A percentile compares a stretch with the other conserved stretches of the same genome.
Conservation (phyloP, 192 early-diverging fungal genomes). For the Oehlia diaphana region DNA sequence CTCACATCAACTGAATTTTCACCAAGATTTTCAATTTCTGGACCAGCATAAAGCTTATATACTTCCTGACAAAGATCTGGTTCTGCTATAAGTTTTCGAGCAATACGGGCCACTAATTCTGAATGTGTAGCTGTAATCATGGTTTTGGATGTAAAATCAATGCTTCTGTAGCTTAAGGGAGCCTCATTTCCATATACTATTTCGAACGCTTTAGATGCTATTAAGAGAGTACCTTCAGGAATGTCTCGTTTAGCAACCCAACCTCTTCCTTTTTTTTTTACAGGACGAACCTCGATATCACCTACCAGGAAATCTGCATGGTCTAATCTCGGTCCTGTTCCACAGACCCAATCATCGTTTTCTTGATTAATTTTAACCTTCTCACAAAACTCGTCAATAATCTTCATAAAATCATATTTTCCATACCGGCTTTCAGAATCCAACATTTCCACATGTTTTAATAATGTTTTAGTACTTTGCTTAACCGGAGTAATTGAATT, state of each 20-base stretch:
- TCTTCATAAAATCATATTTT: neutral
- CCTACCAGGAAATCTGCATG: constrained; percentile 3
- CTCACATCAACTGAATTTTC: neutral
- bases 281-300: constrained; percentile 8
- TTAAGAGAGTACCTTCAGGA: neutral
- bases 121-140: neutral
- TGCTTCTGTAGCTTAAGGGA: neutral
- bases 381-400: constrained; percentile 8
- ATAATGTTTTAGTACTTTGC: neutral
- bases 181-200: neutral
- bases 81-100: neutral
- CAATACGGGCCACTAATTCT: neutral
- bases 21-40: neutral
- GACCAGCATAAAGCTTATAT: constrained; percentile 11
- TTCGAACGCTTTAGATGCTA: neutral
- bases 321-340: neutral
- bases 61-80: constrained; percentile 1
- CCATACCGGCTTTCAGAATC: constrained; percentile 14
- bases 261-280: neutral
- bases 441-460: constrained; percentile 10
- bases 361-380: neutral
- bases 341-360: neutral
- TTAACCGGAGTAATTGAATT: neutral
- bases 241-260: constrained; percentile 8
- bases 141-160: neutral